These are phyloP conservation scores for Pouteria glomerata DNA, from an alignment of 148 eudicot species.

Conservation along the genomic window DNA sequence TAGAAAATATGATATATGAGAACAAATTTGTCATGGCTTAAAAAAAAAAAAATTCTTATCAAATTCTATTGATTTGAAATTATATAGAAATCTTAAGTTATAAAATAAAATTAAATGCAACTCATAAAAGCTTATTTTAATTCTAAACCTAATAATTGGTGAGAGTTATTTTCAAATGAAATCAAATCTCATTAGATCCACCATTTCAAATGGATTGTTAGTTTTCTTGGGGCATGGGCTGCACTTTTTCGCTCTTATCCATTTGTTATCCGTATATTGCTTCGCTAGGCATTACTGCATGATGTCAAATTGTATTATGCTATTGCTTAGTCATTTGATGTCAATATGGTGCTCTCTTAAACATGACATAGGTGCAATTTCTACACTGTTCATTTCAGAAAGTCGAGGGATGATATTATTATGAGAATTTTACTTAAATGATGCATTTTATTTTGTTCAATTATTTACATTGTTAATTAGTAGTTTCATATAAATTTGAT, in stretches of 20 bases:
- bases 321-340: neutral
- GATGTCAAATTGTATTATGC: neutral
- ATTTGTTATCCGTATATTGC: neutral
- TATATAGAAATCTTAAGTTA: too few relatives aligned
- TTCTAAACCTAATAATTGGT: too few relatives aligned
- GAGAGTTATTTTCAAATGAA: too few relatives aligned
- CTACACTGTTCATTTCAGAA: neutral
- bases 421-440: neutral
- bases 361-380: neutral
- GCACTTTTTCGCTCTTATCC: neutral
- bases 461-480: neutral
- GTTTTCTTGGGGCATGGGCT: neutral
- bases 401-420: neutral
- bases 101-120: too few relatives aligned
- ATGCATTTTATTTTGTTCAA: too few relatives aligned
- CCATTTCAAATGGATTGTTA: too few relatives aligned
- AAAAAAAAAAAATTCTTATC: too few relatives aligned
- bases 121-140: too few relatives aligned
- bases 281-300: neutral
- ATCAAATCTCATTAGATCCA: too few relatives aligned
- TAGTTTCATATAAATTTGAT: neutral
- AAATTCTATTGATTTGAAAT: too few relatives aligned
- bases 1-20: too few relatives aligned
- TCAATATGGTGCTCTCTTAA: neutral
- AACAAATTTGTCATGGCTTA: too few relatives aligned